These are phyloP conservation scores for Plantago lanceolata DNA, from an alignment of 305 asterid genomes.

Conservation along the genomic window DNA sequence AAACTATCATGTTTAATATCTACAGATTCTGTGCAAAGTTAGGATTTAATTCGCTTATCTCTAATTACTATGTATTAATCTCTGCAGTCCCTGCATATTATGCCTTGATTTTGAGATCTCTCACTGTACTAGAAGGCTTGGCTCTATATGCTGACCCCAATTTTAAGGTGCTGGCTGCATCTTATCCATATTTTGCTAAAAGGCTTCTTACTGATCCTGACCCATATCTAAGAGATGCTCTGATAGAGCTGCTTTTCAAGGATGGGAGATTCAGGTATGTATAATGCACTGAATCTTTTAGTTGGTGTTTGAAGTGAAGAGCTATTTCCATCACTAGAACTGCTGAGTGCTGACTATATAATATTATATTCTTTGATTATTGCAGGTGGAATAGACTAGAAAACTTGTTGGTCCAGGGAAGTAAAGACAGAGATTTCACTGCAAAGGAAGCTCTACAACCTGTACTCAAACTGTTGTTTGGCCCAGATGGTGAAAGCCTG, in stretches of 20 bases:
- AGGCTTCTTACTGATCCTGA: constrained; percentile 98
- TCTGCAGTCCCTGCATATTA: constrained; percentile 96
- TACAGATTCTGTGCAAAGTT: not conserved
- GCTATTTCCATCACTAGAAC: not conserved
- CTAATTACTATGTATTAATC: constrained; percentile 30
- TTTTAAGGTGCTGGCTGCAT: constrained; percentile 95
- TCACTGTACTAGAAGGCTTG: constrained; percentile 97
- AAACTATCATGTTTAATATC: not conserved
- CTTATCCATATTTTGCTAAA: constrained; percentile 97
- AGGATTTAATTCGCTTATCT: constrained; percentile 7
- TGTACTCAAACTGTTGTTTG: constrained; percentile 80
- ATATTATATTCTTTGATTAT: constrained; percentile 27
- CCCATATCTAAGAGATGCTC: constrained; percentile 99
- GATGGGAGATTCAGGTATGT: constrained; percentile 94
- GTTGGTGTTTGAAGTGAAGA: constrained; percentile 15
- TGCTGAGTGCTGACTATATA: constrained; percentile 23
- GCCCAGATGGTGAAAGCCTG: constrained; percentile 76
- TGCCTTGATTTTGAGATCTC: constrained; percentile 96
- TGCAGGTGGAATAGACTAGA: constrained; percentile 98
- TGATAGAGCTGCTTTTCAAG: constrained; percentile 94
- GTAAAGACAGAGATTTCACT: constrained; percentile 77
- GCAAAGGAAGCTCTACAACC: constrained; percentile 97
- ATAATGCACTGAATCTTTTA: constrained; percentile 15
- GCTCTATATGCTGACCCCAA: constrained; percentile 97
- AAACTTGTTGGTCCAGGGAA: constrained; percentile 90